Evolutionary conservation across 2,329 filamentous ascomycete genomes (phyloP), one percentile per base, ranked within the genome.

Genomic region (Scedosporium dehoogii): DNA sequence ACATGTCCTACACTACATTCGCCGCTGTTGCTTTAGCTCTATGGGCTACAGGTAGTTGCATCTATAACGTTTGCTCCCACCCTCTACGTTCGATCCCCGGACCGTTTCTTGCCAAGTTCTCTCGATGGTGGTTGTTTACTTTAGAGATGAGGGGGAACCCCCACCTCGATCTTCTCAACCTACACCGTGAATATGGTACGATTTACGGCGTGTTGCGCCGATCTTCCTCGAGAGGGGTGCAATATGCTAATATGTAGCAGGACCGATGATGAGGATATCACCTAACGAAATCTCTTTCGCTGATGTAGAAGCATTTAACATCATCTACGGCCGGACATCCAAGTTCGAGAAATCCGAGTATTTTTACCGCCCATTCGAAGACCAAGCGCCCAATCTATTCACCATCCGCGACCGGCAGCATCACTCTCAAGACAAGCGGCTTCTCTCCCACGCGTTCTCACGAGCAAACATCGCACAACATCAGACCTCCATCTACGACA

Each of bases 71-170:
- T 14, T 53, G 46, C 42, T 48, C 60, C 14, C 63, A 64, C n/a
- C 57, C 63, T 6, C 27, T 64, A 14, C 10, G 57, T 18, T 18
- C 25, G 6, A n/a, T 64, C 4, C 63, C 63, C 10, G 63, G 63
- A 1, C 60, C 63, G 2, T 62, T 62, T 10, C 10, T 59, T 3
- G 63, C 63, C n/a, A 64, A 62, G 41, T 0, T 46, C 18, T 41
- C 60, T 10, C 63, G 63, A 9, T n/a, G 62, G 16, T 64, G 63
- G 63, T 60, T 62, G 4, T 62, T 64, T 42, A 46, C 29, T 25
- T 38, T 59, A 4, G 63, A 64, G 57, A 62, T 48, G 51, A 56
- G 51, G 51, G 51, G 51, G 6, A 18, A 56, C 12, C 51, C 51
- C 21, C 51, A 56, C n/a, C 21, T 25, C 51, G 51, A 56, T 16